Evolutionary conservation across 1,284 basidiomycete species (phyloP).

Genomic region (Vanrija sp.): DNA sequence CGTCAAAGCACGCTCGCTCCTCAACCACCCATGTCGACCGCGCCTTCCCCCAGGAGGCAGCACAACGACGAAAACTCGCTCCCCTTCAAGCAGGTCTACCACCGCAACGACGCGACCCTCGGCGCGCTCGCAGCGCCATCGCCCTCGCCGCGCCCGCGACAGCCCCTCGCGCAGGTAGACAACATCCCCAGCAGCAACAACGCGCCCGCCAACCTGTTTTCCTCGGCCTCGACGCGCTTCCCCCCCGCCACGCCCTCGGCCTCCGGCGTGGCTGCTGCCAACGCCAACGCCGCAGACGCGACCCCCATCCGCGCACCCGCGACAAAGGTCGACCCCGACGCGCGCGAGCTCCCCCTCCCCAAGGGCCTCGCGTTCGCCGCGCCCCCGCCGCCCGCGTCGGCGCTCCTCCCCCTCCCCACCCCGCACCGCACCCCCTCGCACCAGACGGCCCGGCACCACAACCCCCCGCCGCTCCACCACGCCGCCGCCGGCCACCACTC

Average conservation of each 20-base stretch:
- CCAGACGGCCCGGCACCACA: background rate
- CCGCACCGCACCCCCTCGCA: conserved; percentile 9
- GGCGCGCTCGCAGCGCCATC: background rate
- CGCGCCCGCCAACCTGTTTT: conserved; percentile 10
- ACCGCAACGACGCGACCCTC: conserved; percentile 3
- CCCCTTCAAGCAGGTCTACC: conserved; percentile 4
- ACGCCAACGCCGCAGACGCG: conserved; percentile 3
- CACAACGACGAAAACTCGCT: conserved; percentile 22
- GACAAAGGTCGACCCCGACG: conserved; percentile 21
- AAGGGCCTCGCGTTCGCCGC: conserved; percentile 14
- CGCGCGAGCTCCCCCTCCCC: conserved; percentile 16
- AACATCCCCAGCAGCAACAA: conserved; percentile 5
- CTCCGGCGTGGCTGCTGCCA: background rate
- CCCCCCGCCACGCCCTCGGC: conserved; percentile 14
- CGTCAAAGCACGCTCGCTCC: background rate
- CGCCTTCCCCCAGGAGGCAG: conserved; percentile 12
- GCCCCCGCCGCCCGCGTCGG: conserved; percentile 9
- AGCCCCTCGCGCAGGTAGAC: conserved; percentile 18
- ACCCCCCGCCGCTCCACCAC: conserved; percentile 11
- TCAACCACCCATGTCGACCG: conserved; percentile 9
- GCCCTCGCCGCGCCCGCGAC: conserved; percentile 16
- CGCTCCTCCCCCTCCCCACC: conserved; percentile 10
- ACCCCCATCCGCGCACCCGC: conserved; percentile 15
- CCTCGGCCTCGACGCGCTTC: conserved; percentile 1
- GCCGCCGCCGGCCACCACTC: background rate